phyloP scores from a whole-genome alignment of 1,284 basidiomycete species.

The Polyporus tsugae region DNA sequence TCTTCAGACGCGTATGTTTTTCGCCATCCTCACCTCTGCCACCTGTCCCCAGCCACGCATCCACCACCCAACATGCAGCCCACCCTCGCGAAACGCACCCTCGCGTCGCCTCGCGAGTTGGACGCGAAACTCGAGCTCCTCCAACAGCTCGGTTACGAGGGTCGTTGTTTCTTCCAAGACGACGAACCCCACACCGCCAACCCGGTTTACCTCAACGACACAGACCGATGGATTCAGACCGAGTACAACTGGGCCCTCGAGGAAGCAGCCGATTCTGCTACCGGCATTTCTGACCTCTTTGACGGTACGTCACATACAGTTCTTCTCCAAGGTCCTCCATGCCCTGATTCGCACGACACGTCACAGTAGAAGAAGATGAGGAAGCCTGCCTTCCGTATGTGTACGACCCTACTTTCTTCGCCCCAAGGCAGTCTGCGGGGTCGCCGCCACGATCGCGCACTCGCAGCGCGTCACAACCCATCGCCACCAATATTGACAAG shows the following conservation, averaged over 20 bases:
- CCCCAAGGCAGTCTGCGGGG: conserved; percentile 27
- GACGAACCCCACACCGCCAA: conserved; percentile 28
- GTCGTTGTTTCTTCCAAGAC: conserved; percentile 29
- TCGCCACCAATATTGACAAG: conserved; percentile 31
- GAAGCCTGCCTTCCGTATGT: conserved; percentile 41
- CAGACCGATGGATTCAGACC: conserved; percentile 34
- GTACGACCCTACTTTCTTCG: conserved; percentile 42
- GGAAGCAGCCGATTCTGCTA: conserved; percentile 31
- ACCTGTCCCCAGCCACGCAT: conserved; percentile 12
- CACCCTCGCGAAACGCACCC: conserved; percentile 22
- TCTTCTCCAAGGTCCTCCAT: neutral
- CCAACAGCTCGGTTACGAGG: conserved; percentile 35
- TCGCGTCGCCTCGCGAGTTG: conserved; percentile 31
- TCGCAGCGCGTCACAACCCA: conserved; percentile 23
- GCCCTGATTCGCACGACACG: conserved; percentile 23
- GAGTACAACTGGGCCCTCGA: conserved; percentile 36
- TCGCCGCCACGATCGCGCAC: conserved; percentile 22
- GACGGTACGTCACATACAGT: conserved; percentile 32
- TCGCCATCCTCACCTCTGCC: conserved; percentile 18
- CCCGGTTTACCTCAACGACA: conserved; percentile 28
- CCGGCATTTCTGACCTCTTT: conserved; percentile 34
- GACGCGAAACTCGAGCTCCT: conserved; percentile 42
- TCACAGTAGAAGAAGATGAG: conserved; percentile 38
- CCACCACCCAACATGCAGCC: conserved; percentile 30
- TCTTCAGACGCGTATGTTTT: conserved; percentile 22